Evolutionary conservation across 305 asterid species (phyloP), one percentile per base, ranked within the genome.

Genomic region (Petunia hybrid): DNA sequence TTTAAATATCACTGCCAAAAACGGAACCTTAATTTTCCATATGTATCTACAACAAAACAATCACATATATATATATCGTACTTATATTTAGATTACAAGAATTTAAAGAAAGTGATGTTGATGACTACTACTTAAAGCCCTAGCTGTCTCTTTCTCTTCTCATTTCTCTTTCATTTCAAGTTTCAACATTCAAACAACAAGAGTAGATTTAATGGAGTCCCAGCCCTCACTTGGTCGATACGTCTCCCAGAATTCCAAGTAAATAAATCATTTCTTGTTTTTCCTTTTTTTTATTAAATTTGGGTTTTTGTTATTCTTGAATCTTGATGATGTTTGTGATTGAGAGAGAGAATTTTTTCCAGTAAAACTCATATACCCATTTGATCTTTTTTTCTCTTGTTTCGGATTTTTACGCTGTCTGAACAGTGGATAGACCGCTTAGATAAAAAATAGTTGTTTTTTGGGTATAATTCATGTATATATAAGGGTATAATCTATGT

Each of bases 221-320:
- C 90, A 93, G 16, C 81, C 97, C 14, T 89, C 95, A 76, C 81
- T 84, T 48, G 78, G 93, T 56, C 86, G 82, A 70, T 90, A 78
- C 82, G 59, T 76, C 77, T 77, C 90, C 35, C 90, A 84, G 82
- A 86, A 76, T 82, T 88, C 95, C 6, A 89, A 92, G 99, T 93
- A 87, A 40, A 67, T 5, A 5, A 10, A 4, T 10, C 57, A 51
- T 10, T 51, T 51, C 3, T 14, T 51, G 57, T 51, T 6, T 56
- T 56, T 56, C 22, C n/a, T 66, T 10, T 46, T 12, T 9, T 7
- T 7, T 2, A 5, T 12, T 6, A 36, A 43, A 55, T 61, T 8
- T 14, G 36, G 77, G 10, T 39, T 1, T 63, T 35, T 45, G 3
- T 1, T 2, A 2, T 16, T 31, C 2, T 53, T 39, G 45, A 45